Conservation (phyloP, 1,284 basidiomycete genomes). For the Marasmius oreades region DNA sequence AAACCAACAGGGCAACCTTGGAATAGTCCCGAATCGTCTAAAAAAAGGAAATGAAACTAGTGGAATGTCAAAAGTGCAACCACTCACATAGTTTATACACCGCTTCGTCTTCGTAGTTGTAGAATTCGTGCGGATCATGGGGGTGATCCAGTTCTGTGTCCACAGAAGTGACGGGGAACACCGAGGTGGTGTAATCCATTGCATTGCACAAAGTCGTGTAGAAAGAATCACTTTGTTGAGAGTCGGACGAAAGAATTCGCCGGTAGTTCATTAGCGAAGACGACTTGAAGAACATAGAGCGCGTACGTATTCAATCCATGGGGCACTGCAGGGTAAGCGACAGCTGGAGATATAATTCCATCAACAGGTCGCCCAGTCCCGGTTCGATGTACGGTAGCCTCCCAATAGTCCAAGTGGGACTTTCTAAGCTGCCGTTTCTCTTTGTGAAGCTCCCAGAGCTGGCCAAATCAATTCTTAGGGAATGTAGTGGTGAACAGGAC, state of each 20-base stretch:
- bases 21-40: conserved; percentile 58
- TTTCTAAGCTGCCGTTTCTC: conserved; percentile 38
- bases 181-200: conserved; percentile 57
- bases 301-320: conserved; percentile 42
- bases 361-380: conserved; percentile 61
- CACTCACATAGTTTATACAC: conserved; percentile 56
- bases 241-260: background rate
- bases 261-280: background rate
- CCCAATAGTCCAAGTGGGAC: conserved; percentile 50
- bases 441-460: conserved; percentile 53
- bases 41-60: conserved; percentile 21
- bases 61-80: conserved; percentile 19
- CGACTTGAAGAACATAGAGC: background rate
- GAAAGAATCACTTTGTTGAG: conserved; percentile 30
- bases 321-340: conserved; percentile 47
- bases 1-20: conserved; percentile 61
- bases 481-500: too few relatives aligned
- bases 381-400: conserved; percentile 44
- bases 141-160: conserved; percentile 42
- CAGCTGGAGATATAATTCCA: conserved; percentile 53
- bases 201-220: conserved; percentile 66
- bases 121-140: conserved; percentile 41
- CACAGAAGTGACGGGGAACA: conserved; percentile 62
- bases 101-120: conserved; percentile 48
- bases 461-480: conserved; percentile 20